A percentile compares a stretch with the other conserved stretches of the same genome.
phyloP scores from a whole-genome alignment of 306 rosid genomes.

The Ammopiptanthus mongolicus region DNA sequence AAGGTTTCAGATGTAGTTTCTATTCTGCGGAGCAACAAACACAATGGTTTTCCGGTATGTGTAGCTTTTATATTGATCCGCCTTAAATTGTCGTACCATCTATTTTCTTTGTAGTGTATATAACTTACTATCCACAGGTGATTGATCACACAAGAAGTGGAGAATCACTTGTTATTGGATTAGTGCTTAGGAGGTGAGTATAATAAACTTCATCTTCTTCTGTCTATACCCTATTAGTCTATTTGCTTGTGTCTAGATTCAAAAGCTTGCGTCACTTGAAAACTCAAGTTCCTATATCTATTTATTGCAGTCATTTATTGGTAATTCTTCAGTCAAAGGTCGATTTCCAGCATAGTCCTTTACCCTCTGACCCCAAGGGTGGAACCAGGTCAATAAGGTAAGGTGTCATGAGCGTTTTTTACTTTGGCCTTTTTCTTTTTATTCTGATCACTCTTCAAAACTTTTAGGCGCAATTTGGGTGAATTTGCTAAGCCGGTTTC shows the following conservation, averaged over 20 bases:
- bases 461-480: conserved; percentile 61
- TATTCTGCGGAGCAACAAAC: conserved; percentile 76
- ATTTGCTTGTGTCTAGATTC: not conserved
- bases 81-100: not conserved
- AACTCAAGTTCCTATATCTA: conserved; percentile 5
- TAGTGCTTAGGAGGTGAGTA: conserved; percentile 81
- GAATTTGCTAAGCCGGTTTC: conserved; percentile 96
- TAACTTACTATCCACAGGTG: conserved; percentile 53
- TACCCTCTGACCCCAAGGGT: conserved; percentile 61
- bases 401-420: not conserved
- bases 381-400: conserved; percentile 57
- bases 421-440: conserved; percentile 16
- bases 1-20: conserved; percentile 89
- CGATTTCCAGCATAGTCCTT: conserved; percentile 89
- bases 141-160: conserved; percentile 87
- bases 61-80: conserved; percentile 12
- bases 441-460: conserved; percentile 28
- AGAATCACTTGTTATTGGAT: conserved; percentile 77
- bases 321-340: conserved; percentile 86
- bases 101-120: not conserved
- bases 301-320: conserved; percentile 73
- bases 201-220: not conserved
- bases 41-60: conserved; percentile 94
- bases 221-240: not conserved
- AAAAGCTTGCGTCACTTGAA: not conserved